Base-by-base conservation (phyloP, 345 rosid genomes). In the Limnanthes douglasii region DNA sequence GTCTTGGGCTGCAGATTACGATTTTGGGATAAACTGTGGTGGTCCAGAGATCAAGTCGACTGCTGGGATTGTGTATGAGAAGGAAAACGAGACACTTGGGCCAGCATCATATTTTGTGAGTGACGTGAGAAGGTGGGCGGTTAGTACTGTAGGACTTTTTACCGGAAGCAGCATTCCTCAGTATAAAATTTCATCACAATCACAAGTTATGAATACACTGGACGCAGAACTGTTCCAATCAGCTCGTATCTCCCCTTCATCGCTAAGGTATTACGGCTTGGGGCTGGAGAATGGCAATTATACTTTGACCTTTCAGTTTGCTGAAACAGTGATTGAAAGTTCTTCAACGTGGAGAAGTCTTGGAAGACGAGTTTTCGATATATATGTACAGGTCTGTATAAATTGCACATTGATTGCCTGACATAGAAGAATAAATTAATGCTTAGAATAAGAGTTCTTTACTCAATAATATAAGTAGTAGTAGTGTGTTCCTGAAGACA, bases 231-330 rank as follows among this genome's bases (percentile, higher is more conserved):
- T 75, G 24, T 68, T 32, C 13, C 67, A 64, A 56, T 59, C 93
- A 15, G 75, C 84, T 0, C 61, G 81, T 41, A 18, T 68, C 35
- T 75, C 95, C 34, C 68, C 84, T 45, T 67, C 83, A 4, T 78
- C 95, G 6, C 37, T 83, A 35, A 66, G 83, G 56, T 78, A 78
- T 60, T 83, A 70, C 17, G 92, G 92, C 6, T 50, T 83, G 56
- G 92, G 95, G 29, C 86, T 83, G 12, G 43, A 83, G 68, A 78
- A 78, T 68, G 95, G 86, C 11, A 68, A 70, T 63, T 83, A 83
- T 51, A 60, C 20, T 34, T 39, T 75, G 37, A 62, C 34, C 43
- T 15, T 75, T 41, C 49, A 34, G 17, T 75, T 75, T 56, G 74
- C 66, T 21, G 80, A 72, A 54, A 71, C 69, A 34, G 53, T 14